phyloP scores from a whole-genome alignment of 352 stramenopile genomes.

The Phytophthora megakarya region DNA sequence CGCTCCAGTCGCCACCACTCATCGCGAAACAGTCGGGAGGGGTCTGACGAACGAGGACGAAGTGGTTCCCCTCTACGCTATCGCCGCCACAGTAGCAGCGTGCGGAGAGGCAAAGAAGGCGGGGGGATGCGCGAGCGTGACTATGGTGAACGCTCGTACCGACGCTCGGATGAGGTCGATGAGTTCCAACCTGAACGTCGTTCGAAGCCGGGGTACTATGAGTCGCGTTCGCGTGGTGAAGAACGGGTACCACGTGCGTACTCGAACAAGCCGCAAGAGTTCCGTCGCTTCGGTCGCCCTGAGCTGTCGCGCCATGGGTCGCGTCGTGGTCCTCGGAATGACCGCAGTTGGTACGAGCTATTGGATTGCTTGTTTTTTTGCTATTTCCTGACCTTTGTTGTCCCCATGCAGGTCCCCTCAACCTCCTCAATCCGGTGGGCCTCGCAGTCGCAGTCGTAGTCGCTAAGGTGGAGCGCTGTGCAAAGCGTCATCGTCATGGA shows the following conservation, averaged over 20 bases:
- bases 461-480: slow-evolving; percentile 24
- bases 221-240: slow-evolving; percentile 25
- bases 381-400: slow-evolving; percentile 12
- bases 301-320: slow-evolving; percentile 37
- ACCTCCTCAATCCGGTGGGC: slow-evolving; percentile 19
- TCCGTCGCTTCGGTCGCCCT: slow-evolving; percentile 32
- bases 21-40: slow-evolving; percentile 36
- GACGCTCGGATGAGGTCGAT: slow-evolving; percentile 21
- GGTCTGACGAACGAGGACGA: slow-evolving; percentile 23
- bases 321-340: slow-evolving; percentile 29
- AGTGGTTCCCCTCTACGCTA: slow-evolving; percentile 31
- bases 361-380: background rate
- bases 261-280: slow-evolving; percentile 27
- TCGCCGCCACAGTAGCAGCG: slow-evolving; percentile 29
- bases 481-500: background rate
- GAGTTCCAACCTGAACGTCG: slow-evolving; percentile 24
- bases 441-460: slow-evolving; percentile 39
- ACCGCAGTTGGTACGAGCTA: slow-evolving; percentile 36
- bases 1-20: slow-evolving; percentile 39
- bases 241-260: slow-evolving; percentile 33
- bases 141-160: slow-evolving; percentile 28
- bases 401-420: slow-evolving; percentile 29
- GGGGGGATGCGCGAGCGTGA: slow-evolving; percentile 23
- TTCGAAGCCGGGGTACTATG: slow-evolving; percentile 20
- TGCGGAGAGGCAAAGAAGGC: slow-evolving; percentile 32